Conservation (phyloP, 2,329 filamentous ascomycete species). For the Pseudogymnoascus sp. region DNA sequence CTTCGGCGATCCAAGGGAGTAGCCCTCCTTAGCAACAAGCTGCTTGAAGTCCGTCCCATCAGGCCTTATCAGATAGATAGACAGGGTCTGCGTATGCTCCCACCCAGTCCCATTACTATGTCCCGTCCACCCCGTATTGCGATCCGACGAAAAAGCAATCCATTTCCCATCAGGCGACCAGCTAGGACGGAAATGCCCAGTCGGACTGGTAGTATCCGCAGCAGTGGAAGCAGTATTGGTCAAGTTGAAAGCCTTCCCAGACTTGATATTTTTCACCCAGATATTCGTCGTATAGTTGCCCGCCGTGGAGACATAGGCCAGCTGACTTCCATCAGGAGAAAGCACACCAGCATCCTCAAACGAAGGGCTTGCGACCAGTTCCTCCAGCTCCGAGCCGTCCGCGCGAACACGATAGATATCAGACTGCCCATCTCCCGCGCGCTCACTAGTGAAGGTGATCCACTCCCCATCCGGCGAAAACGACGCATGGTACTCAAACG, state of each 20-base stretch:
- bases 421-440: constrained; percentile 32
- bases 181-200: constrained; percentile 32
- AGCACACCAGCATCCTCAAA: constrained; percentile 32
- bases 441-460: constrained; percentile 34
- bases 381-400: constrained; percentile 30
- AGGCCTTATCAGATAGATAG: constrained; percentile 32
- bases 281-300: constrained; percentile 31
- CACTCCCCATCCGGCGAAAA: constrained; percentile 33
- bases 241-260: constrained; percentile 28
- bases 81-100: constrained; percentile 34
- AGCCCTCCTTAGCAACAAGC: constrained; percentile 27
- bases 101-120: constrained; percentile 33
- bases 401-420: constrained; percentile 32
- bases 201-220: constrained; percentile 21
- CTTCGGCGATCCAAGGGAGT: constrained; percentile 32
- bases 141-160: constrained; percentile 34
- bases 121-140: constrained; percentile 34
- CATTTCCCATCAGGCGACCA: constrained; percentile 36
- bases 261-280: constrained; percentile 32
- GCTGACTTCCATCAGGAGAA: constrained; percentile 31
- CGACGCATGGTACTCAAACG: constrained; percentile 33
- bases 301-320: constrained; percentile 34
- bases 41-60: constrained; percentile 32
- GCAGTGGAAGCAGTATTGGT: constrained; percentile 27
- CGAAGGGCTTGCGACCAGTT: constrained; percentile 27